Evolutionary conservation across 176 grass and related monocot species (phyloP), one percentile per base, ranked within the genome.

Genomic region (Phoenix dactylifera): DNA sequence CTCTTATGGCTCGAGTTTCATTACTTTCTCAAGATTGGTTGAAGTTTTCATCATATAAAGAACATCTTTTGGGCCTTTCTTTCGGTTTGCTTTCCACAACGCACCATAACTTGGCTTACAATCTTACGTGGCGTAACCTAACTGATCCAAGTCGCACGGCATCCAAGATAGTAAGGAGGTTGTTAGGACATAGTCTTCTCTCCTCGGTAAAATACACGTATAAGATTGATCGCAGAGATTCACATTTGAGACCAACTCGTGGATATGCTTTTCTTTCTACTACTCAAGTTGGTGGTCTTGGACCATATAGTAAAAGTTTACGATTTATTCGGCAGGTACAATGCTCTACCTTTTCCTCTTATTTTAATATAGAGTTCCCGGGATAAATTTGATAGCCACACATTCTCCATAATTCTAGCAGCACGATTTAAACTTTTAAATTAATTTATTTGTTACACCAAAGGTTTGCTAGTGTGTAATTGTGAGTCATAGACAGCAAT

Each of bases 11-110:
- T 76, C 81, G 75, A 53, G 61, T 77, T 57, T 85, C 77, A 64
- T 51, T 88, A 18, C 54, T 67, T 4, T 81, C 81, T 58, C 68
- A 79, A 74, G 89, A 95, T 59, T 85, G 80, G 74, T 65, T 85
- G 51, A 79, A 84, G 55, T 66, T 81, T 63, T 86, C 77, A 58
- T 94, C 89, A 39, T 94, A 95, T 74, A 85, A 88, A 82, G 75
- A 95, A 51, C 68, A 22, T 4, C 18, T 85, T 26, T 32, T 81
- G 69, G 77, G 77, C 49, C 55, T 95, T 49, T 85, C 81, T 5
- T 76, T 88, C 59, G 78, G 84, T 57, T 71, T 95, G 26, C 64
- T 89, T 60, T 89, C 85, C n/a, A 89, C 73, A 29, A 58, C 54
- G 49, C 71, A 79, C 54, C 90, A 89, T 75, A 65, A 83, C 70